Evolutionary conservation across 106 monocot species (phyloP).

Genomic region (Alisma plantagoaquatica): DNA sequence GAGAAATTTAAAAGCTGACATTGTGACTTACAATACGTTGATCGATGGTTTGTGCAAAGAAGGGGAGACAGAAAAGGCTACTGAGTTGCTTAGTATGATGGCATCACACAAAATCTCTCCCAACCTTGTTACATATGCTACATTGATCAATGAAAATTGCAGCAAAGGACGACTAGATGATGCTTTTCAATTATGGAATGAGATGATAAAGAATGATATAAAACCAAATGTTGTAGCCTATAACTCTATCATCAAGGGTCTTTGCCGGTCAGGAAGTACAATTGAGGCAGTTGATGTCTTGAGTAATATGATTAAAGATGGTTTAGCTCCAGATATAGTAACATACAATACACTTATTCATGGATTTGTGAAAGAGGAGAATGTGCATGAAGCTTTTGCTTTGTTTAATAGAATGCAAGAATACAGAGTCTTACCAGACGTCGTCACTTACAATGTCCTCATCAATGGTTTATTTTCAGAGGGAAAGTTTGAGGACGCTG

Average conservation of each 20-base stretch:
- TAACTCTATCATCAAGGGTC: slow-evolving; percentile 85
- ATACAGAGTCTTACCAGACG: slow-evolving; percentile 43
- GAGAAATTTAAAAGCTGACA: slow-evolving; percentile 60
- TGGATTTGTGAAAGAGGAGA: slow-evolving; percentile 56
- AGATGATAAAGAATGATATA: slow-evolving; percentile 55
- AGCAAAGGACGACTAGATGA: slow-evolving; percentile 41
- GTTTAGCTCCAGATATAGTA: slow-evolving; percentile 53
- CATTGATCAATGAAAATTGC: slow-evolving; percentile 55
- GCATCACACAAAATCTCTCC: slow-evolving; percentile 42
- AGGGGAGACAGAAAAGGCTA: slow-evolving; percentile 59
- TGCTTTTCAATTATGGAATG: slow-evolving; percentile 56
- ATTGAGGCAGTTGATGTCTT: slow-evolving; percentile 57
- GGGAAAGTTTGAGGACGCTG: slow-evolving; percentile 55
- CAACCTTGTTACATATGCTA: slow-evolving; percentile 60
- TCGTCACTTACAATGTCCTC: slow-evolving; percentile 64
- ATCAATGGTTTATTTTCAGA: slow-evolving; percentile 48
- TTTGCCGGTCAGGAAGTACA: slow-evolving; percentile 49
- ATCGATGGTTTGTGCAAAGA: slow-evolving; percentile 86
- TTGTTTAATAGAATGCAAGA: slow-evolving; percentile 54
- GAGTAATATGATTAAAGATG: slow-evolving; percentile 45
- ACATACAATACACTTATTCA: slow-evolving; percentile 80
- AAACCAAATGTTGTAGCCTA: slow-evolving; percentile 62
- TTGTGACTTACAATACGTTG: slow-evolving; percentile 83
- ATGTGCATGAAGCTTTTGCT: slow-evolving; percentile 46
- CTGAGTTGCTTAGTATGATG: slow-evolving; percentile 73